Evolutionary conservation across 129 eudicot species (phyloP).

Genomic region (Tanacetum coccineum): DNA sequence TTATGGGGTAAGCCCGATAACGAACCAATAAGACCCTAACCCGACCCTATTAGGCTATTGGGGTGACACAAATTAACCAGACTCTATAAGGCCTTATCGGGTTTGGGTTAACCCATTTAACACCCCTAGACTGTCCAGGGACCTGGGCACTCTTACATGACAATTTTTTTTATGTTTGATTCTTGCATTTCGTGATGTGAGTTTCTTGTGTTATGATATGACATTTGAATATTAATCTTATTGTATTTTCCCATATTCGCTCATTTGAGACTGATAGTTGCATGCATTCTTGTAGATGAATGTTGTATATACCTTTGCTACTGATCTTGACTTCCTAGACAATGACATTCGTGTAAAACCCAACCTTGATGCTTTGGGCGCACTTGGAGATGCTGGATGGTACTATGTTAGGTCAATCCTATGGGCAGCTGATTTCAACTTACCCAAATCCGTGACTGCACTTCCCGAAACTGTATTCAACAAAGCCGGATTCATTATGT

Average conservation of each 20-base stretch:
- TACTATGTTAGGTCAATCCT: conserved; percentile 46
- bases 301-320: conserved; percentile 39
- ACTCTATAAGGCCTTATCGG: no score
- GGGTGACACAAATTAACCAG: no score
- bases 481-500: no score
- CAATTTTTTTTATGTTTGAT: not conserved
- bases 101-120: no score
- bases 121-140: not conserved
- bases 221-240: not conserved
- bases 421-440: conserved; percentile 35
- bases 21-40: no score
- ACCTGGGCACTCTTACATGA: not conserved
- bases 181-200: not conserved
- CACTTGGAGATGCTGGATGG: conserved; percentile 73
- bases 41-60: no score
- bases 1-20: no score
- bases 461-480: conserved; percentile 40
- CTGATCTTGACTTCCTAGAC: no score
- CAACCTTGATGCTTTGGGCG: conserved; percentile 62
- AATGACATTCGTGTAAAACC: conserved; percentile 59
- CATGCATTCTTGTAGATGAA: conserved; percentile 33
- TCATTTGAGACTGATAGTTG: conserved; percentile 10
- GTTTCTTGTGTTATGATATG: not conserved
- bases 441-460: not conserved
- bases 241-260: not conserved